Percentiles rank a stretch among this genome's conserved stretches.
phyloP scores from a whole-genome alignment of 2,329 filamentous ascomycete genomes.

The Fusarium buharicum region DNA sequence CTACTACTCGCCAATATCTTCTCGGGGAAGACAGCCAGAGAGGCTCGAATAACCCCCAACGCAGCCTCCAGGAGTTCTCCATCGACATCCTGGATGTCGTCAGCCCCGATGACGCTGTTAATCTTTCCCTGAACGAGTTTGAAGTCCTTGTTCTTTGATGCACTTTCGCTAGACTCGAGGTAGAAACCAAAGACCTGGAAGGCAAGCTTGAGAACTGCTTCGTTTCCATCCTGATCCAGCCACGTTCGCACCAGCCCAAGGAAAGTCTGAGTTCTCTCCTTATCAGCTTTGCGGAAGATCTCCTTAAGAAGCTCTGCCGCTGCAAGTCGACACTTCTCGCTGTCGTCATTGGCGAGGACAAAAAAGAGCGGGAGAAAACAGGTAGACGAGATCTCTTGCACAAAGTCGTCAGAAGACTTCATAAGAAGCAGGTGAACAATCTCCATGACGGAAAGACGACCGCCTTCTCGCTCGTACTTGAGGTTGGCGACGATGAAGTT shows the following conservation, averaged over 20 bases:
- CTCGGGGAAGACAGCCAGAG: conserved; percentile 74
- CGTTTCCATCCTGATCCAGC: conserved; percentile 79
- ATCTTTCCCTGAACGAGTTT: conserved; percentile 68
- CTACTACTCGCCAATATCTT: conserved; percentile 69
- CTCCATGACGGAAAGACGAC: conserved; percentile 92
- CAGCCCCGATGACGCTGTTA: conserved; percentile 63
- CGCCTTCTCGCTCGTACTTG: conserved; percentile 88
- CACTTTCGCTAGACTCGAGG: conserved; percentile 74
- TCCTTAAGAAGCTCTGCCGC: conserved; percentile 83
- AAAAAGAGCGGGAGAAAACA: conserved; percentile 90
- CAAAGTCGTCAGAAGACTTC: conserved; percentile 83
- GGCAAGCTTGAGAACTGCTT: conserved; percentile 75
- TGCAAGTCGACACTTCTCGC: conserved; percentile 83
- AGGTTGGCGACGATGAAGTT: conserved; percentile 90
- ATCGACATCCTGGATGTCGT: conserved; percentile 64
- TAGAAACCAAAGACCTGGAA: conserved; percentile 86
- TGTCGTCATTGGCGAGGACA: conserved; percentile 88
- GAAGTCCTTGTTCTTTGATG: conserved; percentile 72
- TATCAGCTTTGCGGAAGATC: conserved; percentile 81
- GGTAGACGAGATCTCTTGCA: conserved; percentile 81
- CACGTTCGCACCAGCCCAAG: conserved; percentile 77
- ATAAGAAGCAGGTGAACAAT: conserved; percentile 85
- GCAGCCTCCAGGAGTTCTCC: conserved; percentile 80
- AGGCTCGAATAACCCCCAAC: conserved; percentile 73
- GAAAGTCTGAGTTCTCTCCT: conserved; percentile 76